Percentiles rank a stretch among this genome's conserved stretches.
These are phyloP conservation scores for Canariomyces notabilis DNA, from an alignment of 2,329 filamentous ascomycete genomes.

Conservation along the genomic window DNA sequence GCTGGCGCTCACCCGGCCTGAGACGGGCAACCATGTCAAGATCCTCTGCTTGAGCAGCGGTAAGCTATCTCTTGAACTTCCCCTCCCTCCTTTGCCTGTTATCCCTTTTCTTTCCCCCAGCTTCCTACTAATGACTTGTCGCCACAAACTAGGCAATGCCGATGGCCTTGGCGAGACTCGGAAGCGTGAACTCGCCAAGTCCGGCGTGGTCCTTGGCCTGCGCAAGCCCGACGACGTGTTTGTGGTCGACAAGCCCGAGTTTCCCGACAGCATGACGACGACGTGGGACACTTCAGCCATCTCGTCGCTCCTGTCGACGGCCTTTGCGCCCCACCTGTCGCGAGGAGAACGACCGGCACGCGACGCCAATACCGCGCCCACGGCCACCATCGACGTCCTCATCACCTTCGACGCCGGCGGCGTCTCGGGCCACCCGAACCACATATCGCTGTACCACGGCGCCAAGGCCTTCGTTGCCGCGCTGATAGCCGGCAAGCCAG, in stretches of 20 bases:
- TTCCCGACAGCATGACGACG: conserved; percentile 83
- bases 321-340: conserved; percentile 65
- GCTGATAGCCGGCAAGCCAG: conserved; percentile 59
- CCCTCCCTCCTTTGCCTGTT: not conserved
- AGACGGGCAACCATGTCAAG: conserved; percentile 83
- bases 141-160: conserved; percentile 59
- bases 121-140: not conserved
- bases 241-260: conserved; percentile 75
- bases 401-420: conserved; percentile 85
- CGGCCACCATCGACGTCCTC: conserved; percentile 67
- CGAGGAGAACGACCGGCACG: too few species aligned
- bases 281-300: conserved; percentile 71
- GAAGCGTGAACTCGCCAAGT: conserved; percentile 77
- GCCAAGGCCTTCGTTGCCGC: conserved; percentile 65
- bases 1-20: conserved; percentile 73
- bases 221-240: conserved; percentile 72
- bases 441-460: conserved; percentile 82
- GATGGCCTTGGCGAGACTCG: conserved; percentile 81
- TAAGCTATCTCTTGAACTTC: too few species aligned
- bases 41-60: conserved; percentile 89
- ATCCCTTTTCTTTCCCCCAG: not conserved
- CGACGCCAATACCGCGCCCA: conserved; percentile 32
- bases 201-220: conserved; percentile 71
- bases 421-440: conserved; percentile 87
- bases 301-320: conserved; percentile 61